These are phyloP conservation scores for Trypanosoma platydactyli DNA, from an alignment of 208 protist species.

Conservation along the genomic window DNA sequence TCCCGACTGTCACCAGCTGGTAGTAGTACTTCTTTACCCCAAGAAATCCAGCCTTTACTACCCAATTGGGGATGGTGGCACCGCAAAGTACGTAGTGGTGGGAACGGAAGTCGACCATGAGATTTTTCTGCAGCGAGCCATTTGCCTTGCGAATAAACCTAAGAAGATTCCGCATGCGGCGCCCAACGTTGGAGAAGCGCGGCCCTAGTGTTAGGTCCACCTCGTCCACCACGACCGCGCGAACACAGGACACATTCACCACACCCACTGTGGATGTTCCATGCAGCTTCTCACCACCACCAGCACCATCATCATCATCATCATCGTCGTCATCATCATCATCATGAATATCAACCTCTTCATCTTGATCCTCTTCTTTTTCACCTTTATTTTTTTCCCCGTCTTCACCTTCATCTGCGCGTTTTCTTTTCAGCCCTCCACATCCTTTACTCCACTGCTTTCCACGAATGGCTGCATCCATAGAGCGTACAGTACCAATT, in stretches of 20 bases:
- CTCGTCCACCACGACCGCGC: slow-evolving; percentile 85
- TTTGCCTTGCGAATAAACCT: slow-evolving; percentile 75
- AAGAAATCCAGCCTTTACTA: slow-evolving; percentile 88
- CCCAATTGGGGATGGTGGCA: slow-evolving; percentile 91
- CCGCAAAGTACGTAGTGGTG: slow-evolving; percentile 92
- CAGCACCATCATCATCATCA: neutral
- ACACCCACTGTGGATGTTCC: slow-evolving; percentile 20
- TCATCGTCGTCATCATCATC: slow-evolving; percentile 32
- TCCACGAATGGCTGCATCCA: slow-evolving; percentile 82
- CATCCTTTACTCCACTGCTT: slow-evolving; percentile 11
- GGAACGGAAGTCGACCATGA: slow-evolving; percentile 75
- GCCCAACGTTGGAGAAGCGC: slow-evolving; percentile 79
- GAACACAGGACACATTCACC: slow-evolving; percentile 61
- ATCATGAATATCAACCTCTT: slow-evolving; percentile 21
- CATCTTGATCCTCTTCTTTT: slow-evolving; percentile 20
- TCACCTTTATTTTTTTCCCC: slow-evolving; percentile 31
- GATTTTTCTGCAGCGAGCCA: slow-evolving; percentile 64
- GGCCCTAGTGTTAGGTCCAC: slow-evolving; percentile 88
- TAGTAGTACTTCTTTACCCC: slow-evolving; percentile 93
- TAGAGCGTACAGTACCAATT: slow-evolving; percentile 66
- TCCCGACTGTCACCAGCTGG: slow-evolving; percentile 74
- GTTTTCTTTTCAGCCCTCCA: slow-evolving; percentile 27
- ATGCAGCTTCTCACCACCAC: slow-evolving; percentile 19
- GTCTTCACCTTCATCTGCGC: slow-evolving; percentile 40
- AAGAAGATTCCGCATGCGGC: slow-evolving; percentile 88